Evolutionary conservation across 805 yeast genomes (phyloP).

Genomic region (Teunomyces lycoperdinae): DNA sequence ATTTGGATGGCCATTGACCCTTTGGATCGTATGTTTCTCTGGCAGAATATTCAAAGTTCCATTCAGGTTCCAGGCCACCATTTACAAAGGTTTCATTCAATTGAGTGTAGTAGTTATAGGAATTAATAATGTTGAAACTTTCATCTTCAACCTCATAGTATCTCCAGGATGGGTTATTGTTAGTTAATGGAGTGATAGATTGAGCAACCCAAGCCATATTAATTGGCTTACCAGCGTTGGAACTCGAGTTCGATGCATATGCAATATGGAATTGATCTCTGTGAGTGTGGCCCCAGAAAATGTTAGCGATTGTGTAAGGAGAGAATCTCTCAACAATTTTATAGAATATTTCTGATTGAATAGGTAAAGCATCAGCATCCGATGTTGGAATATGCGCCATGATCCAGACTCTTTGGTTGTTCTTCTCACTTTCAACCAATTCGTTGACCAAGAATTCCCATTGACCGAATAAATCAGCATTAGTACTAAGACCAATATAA

Average conservation of each 20-base stretch:
- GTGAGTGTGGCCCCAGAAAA: constrained; percentile 73
- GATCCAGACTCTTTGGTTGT: constrained; percentile 68
- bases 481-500: constrained; percentile 51
- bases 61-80: constrained; percentile 55
- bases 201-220: constrained; percentile 65
- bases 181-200: constrained; percentile 59
- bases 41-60: constrained; percentile 65
- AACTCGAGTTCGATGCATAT: constrained; percentile 44
- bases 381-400: constrained; percentile 65
- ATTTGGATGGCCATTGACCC: constrained; percentile 51
- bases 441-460: constrained; percentile 61
- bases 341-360: constrained; percentile 53
- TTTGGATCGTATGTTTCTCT: constrained; percentile 54
- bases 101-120: constrained; percentile 56
- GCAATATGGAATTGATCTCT: constrained; percentile 62
- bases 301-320: constrained; percentile 64
- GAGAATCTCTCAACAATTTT: constrained; percentile 64
- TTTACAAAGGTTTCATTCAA: constrained; percentile 55
- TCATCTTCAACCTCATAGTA: constrained; percentile 64
- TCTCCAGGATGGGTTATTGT: constrained; percentile 70
- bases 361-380: constrained; percentile 56
- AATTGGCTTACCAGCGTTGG: constrained; percentile 36
- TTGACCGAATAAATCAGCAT: constrained; percentile 63
- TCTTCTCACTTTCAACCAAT: constrained; percentile 54
- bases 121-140: constrained; percentile 59